Evolutionary conservation across 2,329 filamentous ascomycete species (phyloP).

Genomic region (Tolypocladium tundrense): DNA sequence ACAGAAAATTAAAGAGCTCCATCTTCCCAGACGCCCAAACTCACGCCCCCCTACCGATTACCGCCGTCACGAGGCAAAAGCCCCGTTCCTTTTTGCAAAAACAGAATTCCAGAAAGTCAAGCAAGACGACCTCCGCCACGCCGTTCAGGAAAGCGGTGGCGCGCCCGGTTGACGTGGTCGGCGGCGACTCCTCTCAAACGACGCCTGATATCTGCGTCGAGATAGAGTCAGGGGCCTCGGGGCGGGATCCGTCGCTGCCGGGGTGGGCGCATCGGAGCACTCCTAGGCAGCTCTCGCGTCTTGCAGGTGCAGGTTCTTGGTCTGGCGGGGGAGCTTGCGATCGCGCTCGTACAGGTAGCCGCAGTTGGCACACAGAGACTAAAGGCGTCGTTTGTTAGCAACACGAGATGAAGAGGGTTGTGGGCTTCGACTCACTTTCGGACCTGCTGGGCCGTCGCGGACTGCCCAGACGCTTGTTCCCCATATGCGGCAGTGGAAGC

Average conservation of each 20-base stretch:
- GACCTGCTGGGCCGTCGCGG: conserved; percentile 75
- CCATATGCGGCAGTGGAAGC: conserved; percentile 77
- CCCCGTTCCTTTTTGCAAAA: not conserved
- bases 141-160: not conserved
- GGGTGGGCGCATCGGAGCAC: not conserved
- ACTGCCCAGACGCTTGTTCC: conserved; percentile 92
- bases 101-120: not conserved
- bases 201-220: not conserved
- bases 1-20: not conserved
- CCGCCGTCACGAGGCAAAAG: not conserved
- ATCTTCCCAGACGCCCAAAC: not conserved
- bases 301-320: conserved; percentile 27
- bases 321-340: conserved; percentile 58
- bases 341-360: conserved; percentile 83
- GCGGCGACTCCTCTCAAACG: not conserved
- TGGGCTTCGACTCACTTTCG: conserved; percentile 51
- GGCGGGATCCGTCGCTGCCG: not conserved
- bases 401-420: not conserved
- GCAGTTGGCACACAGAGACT: conserved; percentile 90
- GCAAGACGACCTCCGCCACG: not conserved
- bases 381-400: not conserved
- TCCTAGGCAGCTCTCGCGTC: conserved; percentile 15
- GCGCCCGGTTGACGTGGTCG: no score
- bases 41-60: not conserved
- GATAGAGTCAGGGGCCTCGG: not conserved